These are phyloP conservation scores for Gossypium turneri DNA, from an alignment of 345 rosid species.

Conservation along the genomic window DNA sequence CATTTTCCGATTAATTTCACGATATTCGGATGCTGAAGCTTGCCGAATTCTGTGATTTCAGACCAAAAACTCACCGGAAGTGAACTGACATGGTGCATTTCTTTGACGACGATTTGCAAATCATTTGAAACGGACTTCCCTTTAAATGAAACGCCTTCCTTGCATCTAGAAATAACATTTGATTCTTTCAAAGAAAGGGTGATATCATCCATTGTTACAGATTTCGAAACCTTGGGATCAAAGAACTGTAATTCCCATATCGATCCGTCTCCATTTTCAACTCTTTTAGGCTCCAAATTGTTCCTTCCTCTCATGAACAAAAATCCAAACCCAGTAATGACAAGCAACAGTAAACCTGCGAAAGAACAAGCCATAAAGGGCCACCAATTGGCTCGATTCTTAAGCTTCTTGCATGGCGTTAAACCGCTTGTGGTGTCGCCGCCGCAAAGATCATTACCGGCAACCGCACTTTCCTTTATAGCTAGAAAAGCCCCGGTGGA, in stretches of 20 bases:
- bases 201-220: constrained; percentile 38
- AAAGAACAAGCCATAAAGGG: constrained; percentile 34
- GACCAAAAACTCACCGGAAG: constrained; percentile 34
- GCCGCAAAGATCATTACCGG: constrained; percentile 66
- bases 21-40: constrained; percentile 53
- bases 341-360: constrained; percentile 31
- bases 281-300: constrained; percentile 37
- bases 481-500: constrained; percentile 70
- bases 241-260: constrained; percentile 65
- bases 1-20: constrained; percentile 48
- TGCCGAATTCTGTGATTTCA: constrained; percentile 31
- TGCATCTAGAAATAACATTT: constrained; percentile 40
- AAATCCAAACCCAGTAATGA: constrained; percentile 27
- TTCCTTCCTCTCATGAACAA: constrained; percentile 32
- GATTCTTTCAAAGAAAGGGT: constrained; percentile 40
- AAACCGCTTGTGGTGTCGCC: constrained; percentile 39
- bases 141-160: constrained; percentile 25
- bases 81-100: constrained; percentile 29
- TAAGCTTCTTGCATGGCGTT: constrained; percentile 48
- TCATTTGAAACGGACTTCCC: constrained; percentile 32
- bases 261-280: constrained; percentile 56
- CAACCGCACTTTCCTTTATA: constrained; percentile 60
- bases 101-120: constrained; percentile 41
- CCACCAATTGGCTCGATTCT: constrained; percentile 44
- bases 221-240: constrained; percentile 39